Base-by-base conservation (phyloP, 352 stramenopile genomes). In the Globisporangium abappressorium region DNA sequence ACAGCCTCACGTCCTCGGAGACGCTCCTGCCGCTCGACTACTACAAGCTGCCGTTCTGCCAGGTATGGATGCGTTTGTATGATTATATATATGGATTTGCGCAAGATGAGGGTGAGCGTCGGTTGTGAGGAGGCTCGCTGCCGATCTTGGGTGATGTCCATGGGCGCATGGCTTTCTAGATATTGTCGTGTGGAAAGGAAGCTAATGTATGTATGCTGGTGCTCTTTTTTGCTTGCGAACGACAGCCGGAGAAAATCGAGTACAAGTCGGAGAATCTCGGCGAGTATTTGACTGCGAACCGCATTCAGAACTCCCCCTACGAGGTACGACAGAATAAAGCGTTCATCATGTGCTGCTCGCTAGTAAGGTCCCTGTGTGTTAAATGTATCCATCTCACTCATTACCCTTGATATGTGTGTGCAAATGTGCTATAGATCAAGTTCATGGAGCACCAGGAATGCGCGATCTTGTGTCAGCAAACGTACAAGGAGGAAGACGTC, bases 221-320 rank as follows among this genome's bases (percentile, higher is more conserved):
- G 14, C 54, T 20, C 36, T 66, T 3, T 55, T 2, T 57, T 57
- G 3, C 38, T 9, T 57, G 24, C 69, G n/a, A 41, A 24, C 30
- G 20, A 20, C 68, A 92, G 78, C 93, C 96, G 0, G 73, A 91
- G 57, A 86, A 93, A 62, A 94, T 96, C 26, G 90, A 98, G 79
- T 98, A 98, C 84, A 98, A 98, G 54, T 98, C 93, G 60, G 98
- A 99, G 79, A 99, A 99, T 75, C 80, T 99, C 57, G 98, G 98
- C 58, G 97, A 99, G 80, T 99, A 99, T 69, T 81, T 99, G 56
- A 96, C 92, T 34, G 98, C 98, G 22, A 98, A 99, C 75, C 93
- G 97, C 63, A 99, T 99, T 70, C 95, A 99, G 81, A 99, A 97
- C 77, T 99, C 97, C 18, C 91, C 96, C 33, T 99, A 99, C 76